A percentile compares a stretch with the other conserved stretches of the same genome.
These are phyloP conservation scores for Pichia inconspicua DNA, from an alignment of 1,139 yeast genomes.

Conservation along the genomic window DNA sequence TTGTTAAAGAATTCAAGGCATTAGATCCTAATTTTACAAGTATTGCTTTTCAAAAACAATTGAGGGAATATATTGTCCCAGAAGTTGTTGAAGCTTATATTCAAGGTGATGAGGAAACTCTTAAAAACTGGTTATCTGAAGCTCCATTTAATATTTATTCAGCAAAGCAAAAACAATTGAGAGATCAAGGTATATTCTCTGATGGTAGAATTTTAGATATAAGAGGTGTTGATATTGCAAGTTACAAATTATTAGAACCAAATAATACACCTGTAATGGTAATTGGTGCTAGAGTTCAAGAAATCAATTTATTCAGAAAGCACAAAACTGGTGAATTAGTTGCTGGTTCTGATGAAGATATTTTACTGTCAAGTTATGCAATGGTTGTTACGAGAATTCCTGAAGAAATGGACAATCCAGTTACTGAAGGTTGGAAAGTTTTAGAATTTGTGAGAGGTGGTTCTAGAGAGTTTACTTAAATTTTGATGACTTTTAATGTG, in stretches of 20 bases:
- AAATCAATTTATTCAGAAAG: constrained; percentile 81
- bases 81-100: constrained; percentile 94
- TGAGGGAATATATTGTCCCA: constrained; percentile 90
- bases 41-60: constrained; percentile 73
- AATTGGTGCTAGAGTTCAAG: constrained; percentile 95
- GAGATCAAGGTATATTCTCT: constrained; percentile 85
- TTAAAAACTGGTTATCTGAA: constrained; percentile 90
- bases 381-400: constrained; percentile 92
- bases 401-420: constrained; percentile 81
- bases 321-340: constrained; percentile 89
- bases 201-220: constrained; percentile 91
- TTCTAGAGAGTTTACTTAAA: constrained; percentile 74
- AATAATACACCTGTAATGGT: constrained; percentile 90
- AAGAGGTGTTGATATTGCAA: constrained; percentile 89
- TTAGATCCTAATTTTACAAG: constrained; percentile 85
- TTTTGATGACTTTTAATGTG: background rate
- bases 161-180: constrained; percentile 87
- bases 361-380: constrained; percentile 87
- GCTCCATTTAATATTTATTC: constrained; percentile 95
- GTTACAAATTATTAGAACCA: constrained; percentile 84
- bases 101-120: constrained; percentile 76
- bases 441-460: constrained; percentile 94
- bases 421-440: constrained; percentile 97
- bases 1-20: constrained; percentile 72
- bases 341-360: constrained; percentile 94